A percentile compares a stretch with the other conserved stretches of the same genome.
phyloP scores from a whole-genome alignment of 1,139 yeast species.

The Hyphopichia burtonii region DNA sequence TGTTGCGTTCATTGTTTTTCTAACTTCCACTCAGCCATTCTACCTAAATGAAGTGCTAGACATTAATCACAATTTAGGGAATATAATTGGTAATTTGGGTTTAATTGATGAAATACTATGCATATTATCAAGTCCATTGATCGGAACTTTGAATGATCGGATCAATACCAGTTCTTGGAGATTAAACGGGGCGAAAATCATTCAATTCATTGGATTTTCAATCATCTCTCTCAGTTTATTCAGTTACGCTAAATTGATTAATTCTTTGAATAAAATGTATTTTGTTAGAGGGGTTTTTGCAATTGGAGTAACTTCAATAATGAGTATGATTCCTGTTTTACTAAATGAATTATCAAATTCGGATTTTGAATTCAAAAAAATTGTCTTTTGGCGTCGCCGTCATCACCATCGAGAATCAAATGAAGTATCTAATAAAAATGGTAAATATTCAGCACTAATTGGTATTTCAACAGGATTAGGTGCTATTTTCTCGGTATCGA shows the following conservation, averaged over 20 bases:
- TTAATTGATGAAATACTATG: constrained; percentile 61
- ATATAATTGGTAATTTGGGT: constrained; percentile 59
- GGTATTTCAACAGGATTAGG: constrained; percentile 69
- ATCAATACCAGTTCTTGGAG: constrained; percentile 19
- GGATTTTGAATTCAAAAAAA: constrained; percentile 31
- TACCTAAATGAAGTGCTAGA: constrained; percentile 58
- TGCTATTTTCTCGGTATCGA: constrained; percentile 57
- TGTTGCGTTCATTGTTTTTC: constrained; percentile 63
- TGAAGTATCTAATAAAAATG: constrained; percentile 33
- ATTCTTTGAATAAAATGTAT: constrained; percentile 42
- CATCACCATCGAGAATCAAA: neutral
- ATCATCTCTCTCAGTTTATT: constrained; percentile 47
- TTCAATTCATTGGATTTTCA: constrained; percentile 48
- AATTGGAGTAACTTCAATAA: constrained; percentile 52
- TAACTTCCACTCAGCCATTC: constrained; percentile 68
- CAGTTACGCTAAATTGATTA: constrained; percentile 42
- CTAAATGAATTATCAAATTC: constrained; percentile 54
- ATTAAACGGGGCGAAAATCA: constrained; percentile 51
- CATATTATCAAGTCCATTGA: constrained; percentile 55
- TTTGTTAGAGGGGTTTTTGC: constrained; percentile 58
- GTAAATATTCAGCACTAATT: constrained; percentile 57
- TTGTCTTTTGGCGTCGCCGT: constrained; percentile 21
- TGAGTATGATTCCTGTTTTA: constrained; percentile 50
- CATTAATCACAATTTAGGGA: constrained; percentile 43
- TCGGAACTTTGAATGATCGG: constrained; percentile 65